These are phyloP conservation scores for Epichloe coenophiala DNA, from an alignment of 2,329 filamentous ascomycete genomes.

Conservation along the genomic window DNA sequence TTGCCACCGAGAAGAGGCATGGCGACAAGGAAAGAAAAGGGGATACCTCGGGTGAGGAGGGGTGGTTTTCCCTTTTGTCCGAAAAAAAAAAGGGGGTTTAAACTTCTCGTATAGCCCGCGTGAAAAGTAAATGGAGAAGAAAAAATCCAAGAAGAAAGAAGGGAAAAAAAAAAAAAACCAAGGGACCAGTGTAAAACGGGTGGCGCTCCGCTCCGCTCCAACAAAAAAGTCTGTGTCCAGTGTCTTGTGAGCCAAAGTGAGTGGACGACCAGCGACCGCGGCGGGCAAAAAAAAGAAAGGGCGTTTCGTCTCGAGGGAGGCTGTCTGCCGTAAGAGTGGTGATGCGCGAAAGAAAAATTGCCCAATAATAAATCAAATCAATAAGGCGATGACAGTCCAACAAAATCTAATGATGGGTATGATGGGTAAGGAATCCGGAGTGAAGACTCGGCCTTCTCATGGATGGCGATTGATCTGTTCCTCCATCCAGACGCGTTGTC, in stretches of 20 bases:
- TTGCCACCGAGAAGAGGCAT: constrained; percentile 30
- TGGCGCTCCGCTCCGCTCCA: neutral
- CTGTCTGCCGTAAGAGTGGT: no score
- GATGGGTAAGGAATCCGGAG: neutral
- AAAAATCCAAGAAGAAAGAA: neutral
- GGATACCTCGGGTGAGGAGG: neutral
- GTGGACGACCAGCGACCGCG: neutral
- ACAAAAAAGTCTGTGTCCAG: neutral
- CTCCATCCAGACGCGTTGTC: no score
- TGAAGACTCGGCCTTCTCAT: neutral
- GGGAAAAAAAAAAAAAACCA: neutral
- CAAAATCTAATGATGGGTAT: neutral
- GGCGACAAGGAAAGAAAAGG: constrained; percentile 2
- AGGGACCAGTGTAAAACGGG: neutral
- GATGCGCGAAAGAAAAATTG: no score
- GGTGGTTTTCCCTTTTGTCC: neutral
- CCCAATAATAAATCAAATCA: no score
- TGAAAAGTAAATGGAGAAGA: neutral
- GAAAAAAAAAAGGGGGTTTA: neutral
- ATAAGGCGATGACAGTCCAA: no score
- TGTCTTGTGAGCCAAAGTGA: neutral
- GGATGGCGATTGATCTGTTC: no score
- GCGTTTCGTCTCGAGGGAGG: no score
- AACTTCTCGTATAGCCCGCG: neutral
- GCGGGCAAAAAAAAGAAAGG: no score